A percentile compares a stretch with the other conserved stretches of the same genome.
Conservation (phyloP, 495 filamentous ascomycete species). For the Neurospora sp. region DNA sequence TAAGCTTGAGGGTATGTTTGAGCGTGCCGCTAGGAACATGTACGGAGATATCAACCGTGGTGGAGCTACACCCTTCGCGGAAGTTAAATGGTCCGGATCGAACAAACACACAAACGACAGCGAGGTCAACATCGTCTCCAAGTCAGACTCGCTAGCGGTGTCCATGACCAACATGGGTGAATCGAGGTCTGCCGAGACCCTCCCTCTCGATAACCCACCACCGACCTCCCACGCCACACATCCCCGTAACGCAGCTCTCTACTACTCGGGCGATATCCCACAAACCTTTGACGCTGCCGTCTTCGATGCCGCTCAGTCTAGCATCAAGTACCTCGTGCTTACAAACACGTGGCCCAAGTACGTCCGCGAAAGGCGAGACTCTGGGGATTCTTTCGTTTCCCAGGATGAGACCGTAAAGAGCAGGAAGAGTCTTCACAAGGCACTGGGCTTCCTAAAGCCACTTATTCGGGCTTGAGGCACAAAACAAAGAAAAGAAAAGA, state of each 20-base stretch:
- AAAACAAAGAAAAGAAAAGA: not conserved
- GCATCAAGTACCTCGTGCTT: slow-evolving; percentile 58
- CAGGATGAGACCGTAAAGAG: not conserved
- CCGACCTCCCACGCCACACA: not conserved
- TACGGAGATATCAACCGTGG: slow-evolving; percentile 5
- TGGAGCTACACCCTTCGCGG: slow-evolving; percentile 15
- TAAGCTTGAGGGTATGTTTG: slow-evolving; percentile 22
- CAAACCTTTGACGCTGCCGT: slow-evolving; percentile 39
- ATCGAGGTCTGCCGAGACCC: not conserved
- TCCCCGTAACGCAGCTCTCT: not conserved
- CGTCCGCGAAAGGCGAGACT: slow-evolving; percentile 27
- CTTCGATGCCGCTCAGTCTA: slow-evolving; percentile 50
- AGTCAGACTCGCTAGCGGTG: not conserved
- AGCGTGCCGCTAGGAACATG: slow-evolving; percentile 18
- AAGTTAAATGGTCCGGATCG: slow-evolving; percentile 5
- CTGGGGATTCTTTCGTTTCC: slow-evolving; percentile 5
- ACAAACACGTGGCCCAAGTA: slow-evolving; percentile 66
- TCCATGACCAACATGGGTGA: not conserved
- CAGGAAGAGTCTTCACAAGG: slow-evolving; percentile 4
- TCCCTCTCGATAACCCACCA: not conserved
- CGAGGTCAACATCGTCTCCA: slow-evolving; percentile 10
- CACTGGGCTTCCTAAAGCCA: slow-evolving; percentile 10
- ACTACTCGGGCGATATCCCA: slow-evolving; percentile 32
- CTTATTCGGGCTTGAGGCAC: not conserved
- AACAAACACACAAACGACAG: not conserved